A percentile compares a stretch with the other conserved stretches of the same genome.
These are phyloP conservation scores for Debaryomyces udenii DNA, from an alignment of 1,139 yeast species.

Conservation along the genomic window DNA sequence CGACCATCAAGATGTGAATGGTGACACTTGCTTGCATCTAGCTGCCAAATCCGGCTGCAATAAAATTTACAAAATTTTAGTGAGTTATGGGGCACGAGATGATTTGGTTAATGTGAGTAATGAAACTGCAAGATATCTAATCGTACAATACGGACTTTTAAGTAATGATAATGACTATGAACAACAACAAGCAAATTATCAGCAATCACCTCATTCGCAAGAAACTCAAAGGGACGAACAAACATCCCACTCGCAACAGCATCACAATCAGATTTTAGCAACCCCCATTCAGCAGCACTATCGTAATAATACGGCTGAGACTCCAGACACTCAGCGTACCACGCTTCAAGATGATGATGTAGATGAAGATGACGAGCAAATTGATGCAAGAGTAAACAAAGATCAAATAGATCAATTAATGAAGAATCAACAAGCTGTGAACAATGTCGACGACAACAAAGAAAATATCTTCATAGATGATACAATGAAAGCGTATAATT, in stretches of 20 bases:
- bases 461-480: slow-evolving; percentile 47
- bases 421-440: slow-evolving; percentile 15
- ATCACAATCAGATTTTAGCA: slow-evolving; percentile 25
- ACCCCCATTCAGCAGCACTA: slow-evolving; percentile 43
- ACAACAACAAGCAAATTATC: slow-evolving; percentile 9
- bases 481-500: slow-evolving; percentile 26
- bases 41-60: slow-evolving; percentile 52
- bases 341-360: slow-evolving; percentile 50
- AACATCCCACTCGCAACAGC: slow-evolving; percentile 8
- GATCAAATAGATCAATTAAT: slow-evolving; percentile 36
- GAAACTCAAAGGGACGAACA: slow-evolving; percentile 13
- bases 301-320: slow-evolving; percentile 30
- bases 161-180: slow-evolving; percentile 15
- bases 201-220: slow-evolving; percentile 3
- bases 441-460: slow-evolving; percentile 40
- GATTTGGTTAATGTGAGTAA: slow-evolving; percentile 44
- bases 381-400: slow-evolving; percentile 33
- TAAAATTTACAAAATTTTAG: slow-evolving; percentile 41
- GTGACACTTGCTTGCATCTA: slow-evolving; percentile 69
- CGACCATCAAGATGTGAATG: slow-evolving; percentile 69
- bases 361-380: slow-evolving; percentile 28
- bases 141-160: slow-evolving; percentile 30
- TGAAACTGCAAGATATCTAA: slow-evolving; percentile 40
- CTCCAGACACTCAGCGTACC: slow-evolving; percentile 53
- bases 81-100: slow-evolving; percentile 52